Base-by-base conservation (phyloP, 2,329 filamentous ascomycete genomes). In the Cadophora malorum region DNA sequence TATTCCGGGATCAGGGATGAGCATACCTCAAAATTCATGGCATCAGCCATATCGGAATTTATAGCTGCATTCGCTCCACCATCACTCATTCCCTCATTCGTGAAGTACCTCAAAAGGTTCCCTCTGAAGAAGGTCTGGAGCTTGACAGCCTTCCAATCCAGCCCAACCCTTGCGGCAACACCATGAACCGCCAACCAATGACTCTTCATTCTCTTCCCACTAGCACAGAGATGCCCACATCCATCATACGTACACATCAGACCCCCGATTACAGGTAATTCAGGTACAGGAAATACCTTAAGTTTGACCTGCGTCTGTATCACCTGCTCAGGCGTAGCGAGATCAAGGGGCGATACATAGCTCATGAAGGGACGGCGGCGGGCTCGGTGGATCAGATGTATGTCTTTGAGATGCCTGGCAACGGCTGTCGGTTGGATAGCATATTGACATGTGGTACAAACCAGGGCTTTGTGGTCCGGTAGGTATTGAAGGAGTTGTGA, bases 131-230 rank as follows among this genome's bases (percentile, higher is more conserved):
- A 77, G 2, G 74, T 76, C 67, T 78, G 76, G 14, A 78, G n/a
- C 16, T 41, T 65, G 2, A 70, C 71, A 6, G 67, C 12, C 14
- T 49, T 65, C 76, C 75, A 77, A 79, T 76, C 71, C 4, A 47
- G 7, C n/a, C 28, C 66, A 10, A 50, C 41, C 7, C 63, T 28
- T 0, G 72, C 73, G 5, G 68, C 63, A 33, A 64, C 31, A 9
- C 68, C 67, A 64, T 77, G 77, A 3, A 63, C 58, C 21, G 73
- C 67, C 4, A 70, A 25, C 76, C 76, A 78, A 63, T 79, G 77
- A 28, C 66, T 70, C 62, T 76, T 76, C 77, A 79, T 79, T 6
- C 78, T 72, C 68, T 79, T 79, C n/a, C 55, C 70, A 0, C 77
- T 74, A 1, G 74, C 65, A 62, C 77, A 78, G 2, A 78, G 71